Base-by-base conservation (phyloP, 495 filamentous ascomycete species). In the Oidiodendron maius region DNA sequence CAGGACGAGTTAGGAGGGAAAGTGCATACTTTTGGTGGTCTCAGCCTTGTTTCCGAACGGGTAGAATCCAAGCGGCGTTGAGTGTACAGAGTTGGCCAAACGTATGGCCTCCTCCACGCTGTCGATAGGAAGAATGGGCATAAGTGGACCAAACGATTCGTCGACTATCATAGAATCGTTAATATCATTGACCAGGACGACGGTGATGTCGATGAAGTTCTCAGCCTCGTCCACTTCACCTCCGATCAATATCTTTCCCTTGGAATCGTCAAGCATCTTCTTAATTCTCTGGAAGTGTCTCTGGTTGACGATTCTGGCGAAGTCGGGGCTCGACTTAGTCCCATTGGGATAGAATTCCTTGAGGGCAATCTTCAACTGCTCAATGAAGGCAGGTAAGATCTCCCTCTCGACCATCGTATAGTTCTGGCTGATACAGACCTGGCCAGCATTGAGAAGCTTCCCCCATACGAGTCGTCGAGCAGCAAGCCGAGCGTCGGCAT, bases 81-180 rank as follows among this genome's bases (percentile, higher is more conserved):
- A 77, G 62, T 89, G 78, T 20, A 95, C 80, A 46, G 70, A 64
- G 51, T 89, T 87, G 44, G 88, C 86, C 41, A 87, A 76, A 28
- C 67, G 71, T 61, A 96, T 83, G 18, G 90, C 91, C 53, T 93
- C 79, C 51, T 96, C 87, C 10, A 95, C 67, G 53, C 79, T 75
- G 35, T 83, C 70, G 26, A 90, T 81, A 8, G 87, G 76, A 24
- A 89, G 68, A 46, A 96, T 80, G 40, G 88, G 77, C 41, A 95
- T 84, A 44, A 96, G 74, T 11, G 93, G 93, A 28, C 91, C 93
- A 61, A 97, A 98, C 51, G 81, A 83, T 71, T 98, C 93, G 42
- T 91, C 78, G 43, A 64, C 57, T 56, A 95, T 74, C 62, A 95
- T 71, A 20, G 86, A 77, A 64, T 97, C 93, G 18, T 86, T 72